A percentile compares a stretch with the other conserved stretches of the same genome.
Conservation (phyloP, 768 basidiomycete genomes). For the Leccinum ochraceum region DNA sequence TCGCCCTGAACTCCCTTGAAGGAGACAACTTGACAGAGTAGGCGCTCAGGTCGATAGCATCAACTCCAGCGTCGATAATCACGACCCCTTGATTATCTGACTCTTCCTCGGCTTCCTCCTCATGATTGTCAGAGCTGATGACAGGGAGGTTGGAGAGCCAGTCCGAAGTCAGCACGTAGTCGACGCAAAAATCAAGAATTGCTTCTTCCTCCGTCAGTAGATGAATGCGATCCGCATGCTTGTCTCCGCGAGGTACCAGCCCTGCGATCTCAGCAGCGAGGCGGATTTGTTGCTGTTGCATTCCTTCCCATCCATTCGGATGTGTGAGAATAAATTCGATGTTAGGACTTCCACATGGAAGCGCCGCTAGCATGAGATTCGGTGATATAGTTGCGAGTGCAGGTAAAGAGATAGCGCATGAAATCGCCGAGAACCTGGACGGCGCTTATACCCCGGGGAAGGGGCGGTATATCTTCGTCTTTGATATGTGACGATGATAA, state of each 20-base stretch:
- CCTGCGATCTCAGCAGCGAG: conserved; percentile 26
- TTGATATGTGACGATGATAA: conserved; percentile 24
- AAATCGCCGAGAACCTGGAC: conserved; percentile 29
- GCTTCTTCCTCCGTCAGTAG: conserved; percentile 31
- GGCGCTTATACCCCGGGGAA: conserved; percentile 24
- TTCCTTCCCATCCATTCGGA: conserved; percentile 36
- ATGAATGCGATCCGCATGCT: conserved; percentile 19
- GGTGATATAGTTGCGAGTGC: conserved; percentile 24
- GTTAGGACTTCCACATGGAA: conserved; percentile 24
- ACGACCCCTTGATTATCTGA: conserved; percentile 38
- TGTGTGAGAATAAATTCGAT: conserved; percentile 29
- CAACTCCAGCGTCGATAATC: conserved; percentile 47
- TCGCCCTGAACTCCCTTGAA: conserved; percentile 32
- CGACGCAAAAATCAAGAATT: conserved; percentile 40
- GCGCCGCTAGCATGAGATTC: conserved; percentile 30
- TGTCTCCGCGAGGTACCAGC: conserved; percentile 19
- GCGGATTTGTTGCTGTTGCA: conserved; percentile 33
- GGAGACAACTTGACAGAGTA: conserved; percentile 30
- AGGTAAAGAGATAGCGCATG: conserved; percentile 29
- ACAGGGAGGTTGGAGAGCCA: conserved; percentile 13
- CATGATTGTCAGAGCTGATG: not conserved
- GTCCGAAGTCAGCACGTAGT: conserved; percentile 40
- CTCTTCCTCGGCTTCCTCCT: conserved; percentile 3
- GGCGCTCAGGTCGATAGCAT: conserved; percentile 41
- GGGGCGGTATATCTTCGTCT: conserved; percentile 25